Evolutionary conservation across 768 basidiomycete species (phyloP).

Genomic region (Trametes meyenii): DNA sequence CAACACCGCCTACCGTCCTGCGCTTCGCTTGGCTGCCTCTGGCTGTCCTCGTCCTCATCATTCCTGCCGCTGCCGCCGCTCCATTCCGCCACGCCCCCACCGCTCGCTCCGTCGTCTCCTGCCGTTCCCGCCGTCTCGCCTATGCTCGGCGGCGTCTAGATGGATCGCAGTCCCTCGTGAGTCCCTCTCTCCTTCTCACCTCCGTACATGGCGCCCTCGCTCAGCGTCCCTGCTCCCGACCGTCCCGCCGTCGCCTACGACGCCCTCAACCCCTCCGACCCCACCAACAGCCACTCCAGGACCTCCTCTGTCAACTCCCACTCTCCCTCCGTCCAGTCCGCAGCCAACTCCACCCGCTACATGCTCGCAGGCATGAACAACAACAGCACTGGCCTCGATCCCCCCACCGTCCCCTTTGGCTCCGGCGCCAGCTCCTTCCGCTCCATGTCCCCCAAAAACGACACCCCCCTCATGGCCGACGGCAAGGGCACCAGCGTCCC

Average conservation of each 20-base stretch:
- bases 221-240: constrained; percentile 5
- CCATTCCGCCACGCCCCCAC: not conserved
- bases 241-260: constrained; percentile 17
- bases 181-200: constrained; percentile 14
- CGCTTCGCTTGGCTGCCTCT: not conserved
- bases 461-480: constrained; percentile 28
- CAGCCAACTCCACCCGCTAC: constrained; percentile 50
- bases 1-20: not conserved
- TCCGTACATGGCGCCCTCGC: constrained; percentile 18
- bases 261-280: not conserved
- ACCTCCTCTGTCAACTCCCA: constrained; percentile 41
- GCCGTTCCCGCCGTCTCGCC: constrained; percentile 21
- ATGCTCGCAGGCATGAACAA: constrained; percentile 44
- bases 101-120: not conserved
- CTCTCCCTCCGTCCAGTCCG: constrained; percentile 39
- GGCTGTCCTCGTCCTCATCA: not conserved
- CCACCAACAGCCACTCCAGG: constrained; percentile 28
- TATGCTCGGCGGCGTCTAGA: constrained; percentile 27
- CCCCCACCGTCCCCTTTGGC: constrained; percentile 45
- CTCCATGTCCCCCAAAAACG: constrained; percentile 32
- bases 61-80: not conserved
- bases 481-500: constrained; percentile 15
- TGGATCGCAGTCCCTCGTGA: constrained; percentile 29
- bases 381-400: constrained; percentile 36
- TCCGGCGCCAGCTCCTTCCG: constrained; percentile 28